These are phyloP conservation scores for Dendrobium huoshanense DNA, from an alignment of 106 monocot species.

Conservation along the genomic window DNA sequence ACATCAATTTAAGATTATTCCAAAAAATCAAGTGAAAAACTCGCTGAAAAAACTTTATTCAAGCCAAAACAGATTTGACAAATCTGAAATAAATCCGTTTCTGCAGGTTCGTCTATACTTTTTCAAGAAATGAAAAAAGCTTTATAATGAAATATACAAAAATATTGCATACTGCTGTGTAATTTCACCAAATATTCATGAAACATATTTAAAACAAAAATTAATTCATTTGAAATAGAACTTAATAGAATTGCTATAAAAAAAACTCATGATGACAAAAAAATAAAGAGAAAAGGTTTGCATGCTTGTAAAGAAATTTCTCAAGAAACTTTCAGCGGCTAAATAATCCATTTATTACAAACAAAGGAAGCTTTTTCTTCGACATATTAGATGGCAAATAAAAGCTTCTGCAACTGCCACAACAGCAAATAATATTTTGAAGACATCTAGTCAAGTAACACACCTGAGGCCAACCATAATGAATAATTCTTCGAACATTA, in stretches of 20 bases:
- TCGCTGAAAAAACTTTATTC: too few relatives aligned
- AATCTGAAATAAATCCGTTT: too few relatives aligned
- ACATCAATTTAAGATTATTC: too few relatives aligned
- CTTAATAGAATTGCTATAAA: neutral
- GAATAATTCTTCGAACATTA: conserved; percentile 95
- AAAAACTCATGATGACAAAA: neutral
- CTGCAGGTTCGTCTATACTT: neutral
- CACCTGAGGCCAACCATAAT: conserved; percentile 99
- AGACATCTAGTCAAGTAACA: conserved; percentile 6
- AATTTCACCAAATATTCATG: neutral
- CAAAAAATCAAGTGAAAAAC: too few relatives aligned
- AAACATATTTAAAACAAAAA: neutral
- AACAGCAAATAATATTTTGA: neutral
- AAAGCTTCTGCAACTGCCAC: neutral
- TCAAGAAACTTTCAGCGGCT: neutral
- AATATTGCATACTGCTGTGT: neutral
- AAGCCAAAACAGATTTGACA: too few relatives aligned
- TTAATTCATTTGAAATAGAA: neutral
- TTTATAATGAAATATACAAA: neutral
- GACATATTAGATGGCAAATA: neutral
- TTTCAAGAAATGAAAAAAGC: neutral
- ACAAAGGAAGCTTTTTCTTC: neutral
- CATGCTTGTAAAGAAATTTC: neutral
- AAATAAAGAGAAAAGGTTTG: neutral
- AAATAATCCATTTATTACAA: neutral